Percentiles rank a stretch among this genome's conserved stretches.
phyloP scores from a whole-genome alignment of 345 rosid species.

The Durio zibethinus region DNA sequence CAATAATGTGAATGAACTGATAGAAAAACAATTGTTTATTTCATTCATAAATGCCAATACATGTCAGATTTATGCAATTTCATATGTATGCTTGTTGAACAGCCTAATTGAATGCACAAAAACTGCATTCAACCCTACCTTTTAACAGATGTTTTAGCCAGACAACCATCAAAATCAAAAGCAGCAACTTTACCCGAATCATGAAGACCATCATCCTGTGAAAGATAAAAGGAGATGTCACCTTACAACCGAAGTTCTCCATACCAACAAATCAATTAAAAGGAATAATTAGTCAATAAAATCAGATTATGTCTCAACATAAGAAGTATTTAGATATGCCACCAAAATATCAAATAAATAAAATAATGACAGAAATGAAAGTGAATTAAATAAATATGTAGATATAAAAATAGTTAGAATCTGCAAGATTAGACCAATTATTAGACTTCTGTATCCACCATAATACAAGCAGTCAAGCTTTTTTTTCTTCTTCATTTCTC shows the following conservation, averaged over 20 bases:
- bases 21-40: not conserved
- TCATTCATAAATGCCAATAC: not conserved
- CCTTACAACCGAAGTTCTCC: not conserved
- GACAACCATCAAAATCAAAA: conserved; percentile 98
- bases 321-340: not conserved
- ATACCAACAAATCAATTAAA: not conserved
- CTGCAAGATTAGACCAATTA: not conserved
- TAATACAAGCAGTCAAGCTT: not conserved
- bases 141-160: conserved; percentile 76
- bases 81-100: not conserved
- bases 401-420: not conserved
- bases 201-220: conserved; percentile 67
- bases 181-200: conserved; percentile 89
- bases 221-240: not conserved
- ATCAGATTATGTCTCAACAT: not conserved
- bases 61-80: not conserved
- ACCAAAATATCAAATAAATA: not conserved
- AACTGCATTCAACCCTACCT: conserved; percentile 37
- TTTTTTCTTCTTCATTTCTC: not conserved
- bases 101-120: not conserved
- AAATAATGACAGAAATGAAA: not conserved
- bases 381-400: not conserved
- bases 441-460: not conserved
- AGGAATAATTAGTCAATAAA: not conserved
- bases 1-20: not conserved